A percentile compares a stretch with the other conserved stretches of the same genome.
Evolutionary conservation across 768 basidiomycete genomes (phyloP).

Genomic region (Candolleomyces efflorescens): DNA sequence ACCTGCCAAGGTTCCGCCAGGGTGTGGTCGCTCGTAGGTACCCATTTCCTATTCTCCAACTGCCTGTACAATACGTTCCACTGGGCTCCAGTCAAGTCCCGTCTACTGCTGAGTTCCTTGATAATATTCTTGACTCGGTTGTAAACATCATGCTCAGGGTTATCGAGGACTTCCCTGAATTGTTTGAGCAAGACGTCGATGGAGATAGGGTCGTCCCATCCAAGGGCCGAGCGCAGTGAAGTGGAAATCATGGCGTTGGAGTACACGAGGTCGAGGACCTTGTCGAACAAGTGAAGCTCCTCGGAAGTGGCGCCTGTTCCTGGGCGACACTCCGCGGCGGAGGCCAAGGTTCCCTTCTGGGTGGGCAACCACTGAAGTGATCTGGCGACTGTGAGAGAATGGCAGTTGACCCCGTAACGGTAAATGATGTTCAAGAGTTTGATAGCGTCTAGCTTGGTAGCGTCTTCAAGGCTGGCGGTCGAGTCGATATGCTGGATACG

Average conservation of each 20-base stretch:
- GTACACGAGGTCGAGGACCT: slow-evolving; percentile 32
- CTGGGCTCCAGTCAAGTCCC: slow-evolving; percentile 16
- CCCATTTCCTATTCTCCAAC: slow-evolving; percentile 24
- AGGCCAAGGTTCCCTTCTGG: slow-evolving; percentile 22
- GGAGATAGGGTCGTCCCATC: slow-evolving; percentile 36
- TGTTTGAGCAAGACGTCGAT: slow-evolving; percentile 28
- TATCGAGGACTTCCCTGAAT: slow-evolving; percentile 39
- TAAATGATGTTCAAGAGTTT: slow-evolving; percentile 12
- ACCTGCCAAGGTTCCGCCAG: slow-evolving; percentile 18
- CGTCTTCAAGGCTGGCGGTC: neutral
- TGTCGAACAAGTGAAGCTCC: slow-evolving; percentile 32
- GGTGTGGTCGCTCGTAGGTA: slow-evolving; percentile 22
- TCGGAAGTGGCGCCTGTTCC: slow-evolving; percentile 16
- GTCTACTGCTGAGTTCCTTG: slow-evolving; percentile 23
- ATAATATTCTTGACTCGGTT: slow-evolving; percentile 20
- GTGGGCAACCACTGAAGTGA: slow-evolving; percentile 36
- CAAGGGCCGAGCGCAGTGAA: slow-evolving; percentile 26
- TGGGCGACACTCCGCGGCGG: slow-evolving; percentile 20
- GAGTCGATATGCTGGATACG: slow-evolving; percentile 30
- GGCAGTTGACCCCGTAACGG: slow-evolving; percentile 14
- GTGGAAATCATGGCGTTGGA: slow-evolving; percentile 17
- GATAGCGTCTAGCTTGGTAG: slow-evolving; percentile 9
- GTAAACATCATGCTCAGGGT: slow-evolving; percentile 12
- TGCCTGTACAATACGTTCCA: slow-evolving; percentile 12
- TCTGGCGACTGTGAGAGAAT: neutral